A percentile compares a stretch with the other conserved stretches of the same genome.
Conservation (phyloP, 2,329 filamentous ascomycete genomes). For the Cladosporium sp. region DNA sequence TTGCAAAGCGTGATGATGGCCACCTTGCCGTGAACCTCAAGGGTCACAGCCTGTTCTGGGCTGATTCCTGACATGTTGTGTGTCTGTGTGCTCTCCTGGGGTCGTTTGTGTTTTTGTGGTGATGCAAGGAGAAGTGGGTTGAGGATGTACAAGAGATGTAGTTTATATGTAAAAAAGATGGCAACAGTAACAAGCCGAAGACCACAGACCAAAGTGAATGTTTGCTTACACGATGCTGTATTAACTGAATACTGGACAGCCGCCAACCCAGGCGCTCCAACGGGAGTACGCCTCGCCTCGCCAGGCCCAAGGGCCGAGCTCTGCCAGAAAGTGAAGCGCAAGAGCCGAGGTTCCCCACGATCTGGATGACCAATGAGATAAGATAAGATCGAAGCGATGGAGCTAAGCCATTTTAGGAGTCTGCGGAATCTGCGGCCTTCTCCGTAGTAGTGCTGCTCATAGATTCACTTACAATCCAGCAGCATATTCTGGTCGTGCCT, state of each 20-base stretch:
- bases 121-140: background rate
- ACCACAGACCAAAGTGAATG: background rate
- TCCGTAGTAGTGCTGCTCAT: background rate
- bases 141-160: background rate
- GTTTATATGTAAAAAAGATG: background rate
- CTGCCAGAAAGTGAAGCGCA: background rate
- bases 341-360: background rate
- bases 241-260: background rate
- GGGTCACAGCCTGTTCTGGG: slow-evolving; percentile 46
- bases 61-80: slow-evolving; percentile 14
- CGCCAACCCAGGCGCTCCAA: background rate
- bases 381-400: background rate
- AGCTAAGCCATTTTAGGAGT: background rate
- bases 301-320: background rate
- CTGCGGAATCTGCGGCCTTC: slow-evolving; percentile 6
- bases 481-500: too few species aligned
- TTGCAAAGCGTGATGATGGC: slow-evolving; percentile 86
- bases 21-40: slow-evolving; percentile 64
- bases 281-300: background rate
- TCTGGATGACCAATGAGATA: background rate
- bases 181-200: background rate
- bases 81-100: background rate
- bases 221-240: slow-evolving; percentile 2
- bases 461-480: background rate
- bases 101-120: background rate